phyloP scores from a whole-genome alignment of 2,329 filamentous ascomycete genomes.

The Penicillium verrucosum region DNA sequence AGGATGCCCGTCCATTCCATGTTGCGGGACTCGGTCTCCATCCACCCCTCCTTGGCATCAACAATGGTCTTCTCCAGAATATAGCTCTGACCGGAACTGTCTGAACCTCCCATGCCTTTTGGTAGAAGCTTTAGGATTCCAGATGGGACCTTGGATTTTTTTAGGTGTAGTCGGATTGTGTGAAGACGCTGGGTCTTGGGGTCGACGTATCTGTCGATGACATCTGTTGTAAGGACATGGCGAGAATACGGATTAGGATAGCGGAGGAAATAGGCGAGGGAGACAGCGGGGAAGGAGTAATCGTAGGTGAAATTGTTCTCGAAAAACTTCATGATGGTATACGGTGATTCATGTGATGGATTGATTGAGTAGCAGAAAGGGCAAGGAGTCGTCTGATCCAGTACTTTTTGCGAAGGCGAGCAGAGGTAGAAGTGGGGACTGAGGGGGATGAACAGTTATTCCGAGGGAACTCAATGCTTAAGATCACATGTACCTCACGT shows the following conservation, averaged over 20 bases:
- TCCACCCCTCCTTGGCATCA: constrained; percentile 62
- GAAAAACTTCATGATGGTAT: constrained; percentile 51
- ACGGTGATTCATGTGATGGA: constrained; percentile 10
- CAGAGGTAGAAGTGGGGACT: constrained; percentile 8
- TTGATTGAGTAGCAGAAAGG: constrained; percentile 2
- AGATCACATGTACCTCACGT: constrained; percentile 3
- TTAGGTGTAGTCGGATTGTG: constrained; percentile 60
- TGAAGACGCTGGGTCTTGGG: constrained; percentile 58
- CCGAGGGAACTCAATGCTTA: constrained; percentile 1
- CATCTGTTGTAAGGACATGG: constrained; percentile 65
- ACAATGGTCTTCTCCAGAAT: constrained; percentile 63
- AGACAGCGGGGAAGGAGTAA: constrained; percentile 64
- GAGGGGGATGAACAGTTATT: constrained; percentile 4
- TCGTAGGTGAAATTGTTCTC: constrained; percentile 59
- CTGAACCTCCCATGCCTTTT: constrained; percentile 56
- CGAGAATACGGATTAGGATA: constrained; percentile 65
- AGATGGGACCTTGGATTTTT: constrained; percentile 60
- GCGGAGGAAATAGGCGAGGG: constrained; percentile 65
- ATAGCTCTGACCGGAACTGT: constrained; percentile 58
- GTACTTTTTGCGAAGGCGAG: constrained; percentile 19
- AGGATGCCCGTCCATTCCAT: constrained; percentile 65
- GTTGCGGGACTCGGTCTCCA: constrained; percentile 63
- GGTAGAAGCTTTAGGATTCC: constrained; percentile 61
- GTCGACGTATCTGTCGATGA: constrained; percentile 62
- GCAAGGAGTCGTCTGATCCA: constrained; percentile 16